A percentile compares a stretch with the other conserved stretches of the same genome.
phyloP scores from a whole-genome alignment of 2,329 filamentous ascomycete genomes.

The Colletotrichum falcatum region DNA sequence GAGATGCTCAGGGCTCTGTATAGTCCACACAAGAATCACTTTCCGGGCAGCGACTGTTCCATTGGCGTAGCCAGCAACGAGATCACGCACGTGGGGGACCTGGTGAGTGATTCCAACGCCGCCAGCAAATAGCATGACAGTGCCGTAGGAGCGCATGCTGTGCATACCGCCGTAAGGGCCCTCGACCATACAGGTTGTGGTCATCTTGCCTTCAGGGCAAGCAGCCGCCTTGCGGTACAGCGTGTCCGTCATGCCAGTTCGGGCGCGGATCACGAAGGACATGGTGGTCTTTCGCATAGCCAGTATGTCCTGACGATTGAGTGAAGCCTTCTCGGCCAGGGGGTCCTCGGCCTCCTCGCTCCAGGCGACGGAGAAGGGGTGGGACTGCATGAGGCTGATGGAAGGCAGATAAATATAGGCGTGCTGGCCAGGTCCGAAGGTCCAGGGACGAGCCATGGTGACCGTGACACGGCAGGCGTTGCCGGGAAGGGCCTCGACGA shows the following conservation, averaged over 20 bases:
- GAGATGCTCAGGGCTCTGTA: slow-evolving; percentile 82
- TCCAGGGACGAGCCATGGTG: slow-evolving; percentile 81
- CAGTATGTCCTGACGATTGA: slow-evolving; percentile 69
- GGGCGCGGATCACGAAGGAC: slow-evolving; percentile 78
- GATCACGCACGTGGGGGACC: slow-evolving; percentile 78
- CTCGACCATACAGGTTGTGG: slow-evolving; percentile 76
- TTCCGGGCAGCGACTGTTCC: slow-evolving; percentile 78
- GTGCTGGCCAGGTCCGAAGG: slow-evolving; percentile 80
- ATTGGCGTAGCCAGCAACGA: slow-evolving; percentile 75
- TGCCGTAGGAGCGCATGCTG: slow-evolving; percentile 79
- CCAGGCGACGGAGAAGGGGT: slow-evolving; percentile 86
- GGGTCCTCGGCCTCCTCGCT: slow-evolving; percentile 71
- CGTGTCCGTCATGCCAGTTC: slow-evolving; percentile 78
- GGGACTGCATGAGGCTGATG: slow-evolving; percentile 79
- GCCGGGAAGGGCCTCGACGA: slow-evolving; percentile 81
- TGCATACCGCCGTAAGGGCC: slow-evolving; percentile 83
- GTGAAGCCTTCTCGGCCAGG: slow-evolving; percentile 67
- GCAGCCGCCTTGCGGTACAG: slow-evolving; percentile 76
- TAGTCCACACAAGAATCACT: slow-evolving; percentile 81
- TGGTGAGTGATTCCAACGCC: slow-evolving; percentile 86
- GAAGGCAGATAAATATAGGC: slow-evolving; percentile 83
- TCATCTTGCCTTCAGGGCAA: slow-evolving; percentile 70
- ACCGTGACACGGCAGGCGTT: slow-evolving; percentile 81
- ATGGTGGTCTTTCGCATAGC: slow-evolving; percentile 73
- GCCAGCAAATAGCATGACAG: slow-evolving; percentile 82